Percentiles rank a stretch among this genome's conserved stretches.
Conservation (phyloP, 441 rosid species). For the Capsella rubella region DNA sequence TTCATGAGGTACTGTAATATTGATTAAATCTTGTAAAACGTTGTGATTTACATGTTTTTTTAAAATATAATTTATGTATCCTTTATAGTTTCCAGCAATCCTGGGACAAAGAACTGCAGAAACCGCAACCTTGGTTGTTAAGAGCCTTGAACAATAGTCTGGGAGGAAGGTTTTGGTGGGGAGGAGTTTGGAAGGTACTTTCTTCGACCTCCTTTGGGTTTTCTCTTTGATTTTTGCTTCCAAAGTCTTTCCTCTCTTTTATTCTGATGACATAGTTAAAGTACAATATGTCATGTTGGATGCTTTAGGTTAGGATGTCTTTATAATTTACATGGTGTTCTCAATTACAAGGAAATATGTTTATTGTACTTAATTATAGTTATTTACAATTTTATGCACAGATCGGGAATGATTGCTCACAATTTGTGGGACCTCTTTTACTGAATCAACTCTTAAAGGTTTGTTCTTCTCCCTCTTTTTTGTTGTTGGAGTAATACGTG, state of each 20-base stretch:
- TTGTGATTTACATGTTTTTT: conserved; percentile 29
- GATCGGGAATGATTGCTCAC: conserved; percentile 83
- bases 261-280: conserved; percentile 11
- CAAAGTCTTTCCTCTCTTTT: conserved; percentile 12
- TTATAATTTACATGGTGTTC: conserved; percentile 6
- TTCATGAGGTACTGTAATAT: conserved; percentile 55
- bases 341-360: background rate
- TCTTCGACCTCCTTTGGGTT: conserved; percentile 4
- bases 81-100: conserved; percentile 81
- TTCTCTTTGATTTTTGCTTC: conserved; percentile 2
- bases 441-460: conserved; percentile 92
- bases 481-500: conserved; percentile 18
- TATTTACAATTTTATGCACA: conserved; percentile 18
- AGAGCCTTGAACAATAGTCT: conserved; percentile 85
- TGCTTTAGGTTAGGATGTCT: conserved; percentile 11
- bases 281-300: conserved; percentile 22
- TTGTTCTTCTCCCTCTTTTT: conserved; percentile 32
- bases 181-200: conserved; percentile 99
- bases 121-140: conserved; percentile 86
- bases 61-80: conserved; percentile 37
- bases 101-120: conserved; percentile 88
- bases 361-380: conserved; percentile 15
- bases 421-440: conserved; percentile 93
- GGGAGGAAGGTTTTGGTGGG: conserved; percentile 99
- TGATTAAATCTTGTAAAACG: conserved; percentile 17